These are phyloP conservation scores for Aspergillus persii DNA, from an alignment of 2,329 filamentous ascomycete species.

Conservation along the genomic window DNA sequence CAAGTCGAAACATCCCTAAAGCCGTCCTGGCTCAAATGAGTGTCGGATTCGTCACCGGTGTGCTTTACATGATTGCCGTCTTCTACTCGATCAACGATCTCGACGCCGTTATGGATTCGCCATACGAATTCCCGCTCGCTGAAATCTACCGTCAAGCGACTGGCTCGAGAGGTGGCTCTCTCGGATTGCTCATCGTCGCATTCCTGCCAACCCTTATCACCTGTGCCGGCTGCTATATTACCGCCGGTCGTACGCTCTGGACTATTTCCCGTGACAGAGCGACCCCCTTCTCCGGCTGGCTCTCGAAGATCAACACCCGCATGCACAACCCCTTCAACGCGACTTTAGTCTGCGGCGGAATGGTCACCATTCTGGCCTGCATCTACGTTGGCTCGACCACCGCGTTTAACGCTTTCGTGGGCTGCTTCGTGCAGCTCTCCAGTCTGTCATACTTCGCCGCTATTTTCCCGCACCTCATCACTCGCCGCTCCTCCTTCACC, in stretches of 20 bases:
- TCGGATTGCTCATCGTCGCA: conserved; percentile 58
- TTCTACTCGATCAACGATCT: conserved; percentile 51
- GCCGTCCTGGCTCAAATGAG: conserved; percentile 50
- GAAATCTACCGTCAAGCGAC: conserved; percentile 51
- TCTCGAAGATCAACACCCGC: conserved; percentile 52
- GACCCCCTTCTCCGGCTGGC: conserved; percentile 55
- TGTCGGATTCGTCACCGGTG: conserved; percentile 47
- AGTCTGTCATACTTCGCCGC: conserved; percentile 55
- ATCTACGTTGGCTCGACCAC: conserved; percentile 56
- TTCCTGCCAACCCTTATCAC: conserved; percentile 57
- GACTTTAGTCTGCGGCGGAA: conserved; percentile 53
- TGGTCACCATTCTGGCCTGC: conserved; percentile 55
- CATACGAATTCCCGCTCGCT: conserved; percentile 46
- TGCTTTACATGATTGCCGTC: conserved; percentile 51
- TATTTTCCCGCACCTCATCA: conserved; percentile 52
- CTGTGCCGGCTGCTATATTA: conserved; percentile 56
- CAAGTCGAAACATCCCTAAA: conserved; percentile 48
- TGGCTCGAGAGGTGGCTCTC: conserved; percentile 49
- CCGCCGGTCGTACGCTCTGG: conserved; percentile 62
- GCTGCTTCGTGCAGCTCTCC: conserved; percentile 58
- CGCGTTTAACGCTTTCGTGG: conserved; percentile 58
- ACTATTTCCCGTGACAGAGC: conserved; percentile 58
- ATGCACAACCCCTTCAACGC: conserved; percentile 61
- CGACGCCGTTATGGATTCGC: conserved; percentile 17
- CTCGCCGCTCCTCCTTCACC: conserved; percentile 51